Conservation (phyloP, 768 basidiomycete species). For the Xerocomellus amylosporus region DNA sequence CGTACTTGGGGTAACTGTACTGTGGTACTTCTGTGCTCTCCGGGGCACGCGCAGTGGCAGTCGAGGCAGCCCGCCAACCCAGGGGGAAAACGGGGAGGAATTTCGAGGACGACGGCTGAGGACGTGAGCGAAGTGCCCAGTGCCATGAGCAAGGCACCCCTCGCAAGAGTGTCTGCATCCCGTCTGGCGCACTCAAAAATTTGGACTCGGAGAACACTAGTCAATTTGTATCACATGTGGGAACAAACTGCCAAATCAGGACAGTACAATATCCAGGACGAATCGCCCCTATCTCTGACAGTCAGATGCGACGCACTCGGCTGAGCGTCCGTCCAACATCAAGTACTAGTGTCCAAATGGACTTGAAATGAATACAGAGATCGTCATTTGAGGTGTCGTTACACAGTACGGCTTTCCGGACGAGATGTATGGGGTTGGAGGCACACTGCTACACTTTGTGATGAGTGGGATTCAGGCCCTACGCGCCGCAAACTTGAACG, state of each 20-base stretch:
- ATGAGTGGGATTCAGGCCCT: neutral
- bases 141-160: constrained; percentile 27
- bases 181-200: constrained; percentile 1
- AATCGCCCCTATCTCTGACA: too few species aligned
- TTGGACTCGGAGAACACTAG: neutral
- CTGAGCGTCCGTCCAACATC: neutral
- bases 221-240: neutral
- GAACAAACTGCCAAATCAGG: constrained; percentile 6
- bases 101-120: constrained; percentile 5
- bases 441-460: neutral
- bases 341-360: neutral
- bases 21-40: constrained; percentile 16
- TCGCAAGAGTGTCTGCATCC: constrained; percentile 30
- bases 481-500: neutral
- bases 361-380: neutral
- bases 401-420: too few species aligned
- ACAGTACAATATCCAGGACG: too few species aligned
- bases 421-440: too few species aligned
- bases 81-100: neutral
- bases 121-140: constrained; percentile 20
- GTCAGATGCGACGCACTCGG: neutral
- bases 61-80: constrained; percentile 41
- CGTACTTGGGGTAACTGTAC: constrained; percentile 35
- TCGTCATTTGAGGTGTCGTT: neutral
- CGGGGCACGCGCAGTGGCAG: constrained; percentile 34